A percentile compares a stretch with the other conserved stretches of the same genome.
Evolutionary conservation across 352 stramenopile genomes (phyloP).

Genomic region (Phytophthora pistaciae): DNA sequence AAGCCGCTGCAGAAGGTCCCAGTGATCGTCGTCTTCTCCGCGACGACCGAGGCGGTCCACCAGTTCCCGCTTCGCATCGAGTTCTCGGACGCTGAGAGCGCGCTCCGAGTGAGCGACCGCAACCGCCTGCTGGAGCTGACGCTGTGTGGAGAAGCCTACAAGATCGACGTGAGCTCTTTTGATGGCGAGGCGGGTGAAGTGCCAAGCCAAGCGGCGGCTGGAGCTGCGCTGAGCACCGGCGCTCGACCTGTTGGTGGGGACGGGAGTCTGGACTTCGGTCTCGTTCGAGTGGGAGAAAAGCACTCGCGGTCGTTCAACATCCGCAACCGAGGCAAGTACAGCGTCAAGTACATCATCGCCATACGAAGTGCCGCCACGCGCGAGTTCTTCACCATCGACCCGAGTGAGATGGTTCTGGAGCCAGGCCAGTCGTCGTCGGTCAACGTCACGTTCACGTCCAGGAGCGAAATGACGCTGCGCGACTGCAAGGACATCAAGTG

Average conservation of each 20-base stretch:
- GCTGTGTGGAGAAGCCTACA: slow-evolving; percentile 91
- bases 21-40: slow-evolving; percentile 79
- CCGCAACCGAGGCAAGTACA: slow-evolving; percentile 94
- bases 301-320: slow-evolving; percentile 85
- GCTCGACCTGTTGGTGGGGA: slow-evolving; percentile 34
- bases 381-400: slow-evolving; percentile 87
- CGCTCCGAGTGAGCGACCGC: slow-evolving; percentile 50
- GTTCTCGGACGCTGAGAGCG: slow-evolving; percentile 87
- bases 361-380: slow-evolving; percentile 59
- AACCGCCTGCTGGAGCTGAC: slow-evolving; percentile 41
- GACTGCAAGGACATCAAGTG: slow-evolving; percentile 95
- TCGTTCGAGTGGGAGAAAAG: slow-evolving; percentile 93
- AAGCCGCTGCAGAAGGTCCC: slow-evolving; percentile 70
- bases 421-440: slow-evolving; percentile 76
- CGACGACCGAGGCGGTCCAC: slow-evolving; percentile 75
- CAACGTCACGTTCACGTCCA: slow-evolving; percentile 83
- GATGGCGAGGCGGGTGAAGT: slow-evolving; percentile 43
- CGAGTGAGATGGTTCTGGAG: slow-evolving; percentile 77
- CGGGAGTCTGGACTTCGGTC: slow-evolving; percentile 92
- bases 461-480: slow-evolving; percentile 82
- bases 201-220: slow-evolving; percentile 8
- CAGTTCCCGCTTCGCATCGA: slow-evolving; percentile 69
- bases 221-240: background rate
- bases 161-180: slow-evolving; percentile 91
- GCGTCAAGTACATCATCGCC: slow-evolving; percentile 88